Conservation (phyloP, 176 grass and related monocot genomes). For the Stipa capillata region DNA sequence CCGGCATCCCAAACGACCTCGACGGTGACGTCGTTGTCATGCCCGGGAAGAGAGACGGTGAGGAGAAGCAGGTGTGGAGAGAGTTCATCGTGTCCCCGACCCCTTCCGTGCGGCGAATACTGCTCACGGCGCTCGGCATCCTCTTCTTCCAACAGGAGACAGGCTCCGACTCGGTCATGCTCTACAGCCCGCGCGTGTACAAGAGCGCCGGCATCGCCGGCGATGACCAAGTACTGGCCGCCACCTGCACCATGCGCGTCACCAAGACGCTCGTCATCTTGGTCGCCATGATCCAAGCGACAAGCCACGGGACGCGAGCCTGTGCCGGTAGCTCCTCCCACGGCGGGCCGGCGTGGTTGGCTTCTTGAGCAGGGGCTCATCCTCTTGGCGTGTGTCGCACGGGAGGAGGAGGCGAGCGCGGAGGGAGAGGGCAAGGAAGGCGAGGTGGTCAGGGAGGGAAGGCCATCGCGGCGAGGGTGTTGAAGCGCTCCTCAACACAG, state of each 20-base stretch:
- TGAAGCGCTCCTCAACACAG: too few species aligned
- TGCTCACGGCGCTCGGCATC: constrained; percentile 28
- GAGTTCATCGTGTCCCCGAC: constrained; percentile 32
- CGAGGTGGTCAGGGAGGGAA: too few species aligned
- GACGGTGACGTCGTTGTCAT: constrained; percentile 37
- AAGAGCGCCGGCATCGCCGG: constrained; percentile 27
- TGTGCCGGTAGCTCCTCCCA: too few species aligned
- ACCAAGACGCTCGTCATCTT: constrained; percentile 42
- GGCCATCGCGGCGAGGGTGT: too few species aligned
- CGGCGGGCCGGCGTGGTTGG: too few species aligned
- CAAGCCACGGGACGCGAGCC: too few species aligned
- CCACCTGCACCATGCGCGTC: constrained; percentile 47
- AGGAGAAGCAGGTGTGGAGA: constrained; percentile 41
- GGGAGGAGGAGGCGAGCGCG: too few species aligned
- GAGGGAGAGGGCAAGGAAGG: too few species aligned
- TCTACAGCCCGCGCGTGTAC: constrained; percentile 59
- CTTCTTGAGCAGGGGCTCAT: too few species aligned
- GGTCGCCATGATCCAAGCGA: too few species aligned
- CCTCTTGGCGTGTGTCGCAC: too few species aligned
- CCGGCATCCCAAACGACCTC: constrained; percentile 23
- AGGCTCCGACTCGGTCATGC: constrained; percentile 50
- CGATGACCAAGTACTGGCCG: constrained; percentile 10
- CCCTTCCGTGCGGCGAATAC: constrained; percentile 29
- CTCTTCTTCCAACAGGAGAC: constrained; percentile 62
- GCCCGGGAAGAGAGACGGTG: neutral